A percentile compares a stretch with the other conserved stretches of the same genome.
Evolutionary conservation across 116 monocot genomes (phyloP).

Genomic region (Dioscorea cayenensis): DNA sequence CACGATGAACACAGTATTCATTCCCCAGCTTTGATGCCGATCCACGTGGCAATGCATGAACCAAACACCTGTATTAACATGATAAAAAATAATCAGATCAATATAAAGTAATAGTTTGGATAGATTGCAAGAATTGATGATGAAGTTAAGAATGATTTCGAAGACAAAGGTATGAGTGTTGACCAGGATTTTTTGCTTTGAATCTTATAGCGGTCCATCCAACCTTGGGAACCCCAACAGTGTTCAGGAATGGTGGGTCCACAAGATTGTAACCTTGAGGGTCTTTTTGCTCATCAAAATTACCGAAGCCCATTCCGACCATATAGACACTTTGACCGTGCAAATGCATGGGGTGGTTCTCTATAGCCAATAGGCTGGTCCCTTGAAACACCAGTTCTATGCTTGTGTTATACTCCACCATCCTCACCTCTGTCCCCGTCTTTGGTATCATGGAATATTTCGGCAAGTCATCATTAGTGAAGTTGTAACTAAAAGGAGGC

Average conservation of each 20-base stretch:
- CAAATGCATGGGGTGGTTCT: constrained; percentile 41
- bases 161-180: background rate
- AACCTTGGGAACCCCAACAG: constrained; percentile 23
- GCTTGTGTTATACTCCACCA: constrained; percentile 2
- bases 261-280: constrained; percentile 31
- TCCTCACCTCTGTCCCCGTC: constrained; percentile 17
- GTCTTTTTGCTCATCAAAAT: constrained; percentile 19
- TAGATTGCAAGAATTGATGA: no score
- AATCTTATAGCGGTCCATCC: constrained; percentile 44
- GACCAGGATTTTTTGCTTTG: constrained; percentile 32
- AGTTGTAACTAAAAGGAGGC: constrained; percentile 18
- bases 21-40: no score
- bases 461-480: constrained; percentile 5
- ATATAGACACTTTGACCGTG: constrained; percentile 40
- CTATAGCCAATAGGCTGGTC: constrained; percentile 8
- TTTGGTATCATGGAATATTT: background rate
- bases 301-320: constrained; percentile 29
- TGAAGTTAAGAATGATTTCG: no score
- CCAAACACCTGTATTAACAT: no score
- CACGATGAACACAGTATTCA: no score
- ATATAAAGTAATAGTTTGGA: no score
- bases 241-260: constrained; percentile 31
- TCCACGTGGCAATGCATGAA: no score
- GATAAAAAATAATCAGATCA: no score
- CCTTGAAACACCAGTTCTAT: constrained; percentile 14